Base-by-base conservation (phyloP, 2,329 filamentous ascomycete species). In the Fusarium tjaetaba region DNA sequence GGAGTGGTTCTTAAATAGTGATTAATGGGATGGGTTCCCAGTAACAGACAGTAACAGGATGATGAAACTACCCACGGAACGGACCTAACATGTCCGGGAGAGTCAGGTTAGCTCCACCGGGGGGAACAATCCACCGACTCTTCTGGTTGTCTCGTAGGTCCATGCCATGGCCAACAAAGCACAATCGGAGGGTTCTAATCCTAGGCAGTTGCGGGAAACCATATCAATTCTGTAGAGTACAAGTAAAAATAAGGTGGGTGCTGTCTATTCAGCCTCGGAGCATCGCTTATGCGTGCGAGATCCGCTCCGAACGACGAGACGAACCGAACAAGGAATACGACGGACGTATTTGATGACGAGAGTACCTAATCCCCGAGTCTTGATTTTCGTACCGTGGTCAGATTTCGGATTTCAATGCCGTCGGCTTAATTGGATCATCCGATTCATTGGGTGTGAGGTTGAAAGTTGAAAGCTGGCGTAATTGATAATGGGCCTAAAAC, bases 401-500 rank as follows among this genome's bases (percentile, higher is more conserved):
- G 39, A 56, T 43, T 63, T 41, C 22, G 36, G 16, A 36, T 39
- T 43, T 32, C 45, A 45, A 43, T 52, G 52, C 76, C 74, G 74
- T 70, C 76, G 76, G 76, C 36, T 49, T 43, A 75, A 77, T 65
- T 67, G 32, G 51, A 59, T 41, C 15, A 64, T 56, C 74, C 74
- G 68, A 55, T n/a, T 42, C 36, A 34, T 32, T 42, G 34, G 41
- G n/a, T 36, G 11, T 32, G 51, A 52, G 60, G 32, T 51, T 30
- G 43, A 38, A 55, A 52, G 18, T 52, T 52, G 49, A 22, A 52
- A 42, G 30, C 48, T 49, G 34, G 58, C 43, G 61, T 52, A 41
- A 38, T 38, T 61, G 24, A 28, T 16, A 26, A 26, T 24, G 28
- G n/a, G 53, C 36, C 43, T 60, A 46, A 61, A 41, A 43, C n/a